Evolutionary conservation across 1,284 basidiomycete genomes (phyloP).

Genomic region (Moesziomyces sp.): DNA sequence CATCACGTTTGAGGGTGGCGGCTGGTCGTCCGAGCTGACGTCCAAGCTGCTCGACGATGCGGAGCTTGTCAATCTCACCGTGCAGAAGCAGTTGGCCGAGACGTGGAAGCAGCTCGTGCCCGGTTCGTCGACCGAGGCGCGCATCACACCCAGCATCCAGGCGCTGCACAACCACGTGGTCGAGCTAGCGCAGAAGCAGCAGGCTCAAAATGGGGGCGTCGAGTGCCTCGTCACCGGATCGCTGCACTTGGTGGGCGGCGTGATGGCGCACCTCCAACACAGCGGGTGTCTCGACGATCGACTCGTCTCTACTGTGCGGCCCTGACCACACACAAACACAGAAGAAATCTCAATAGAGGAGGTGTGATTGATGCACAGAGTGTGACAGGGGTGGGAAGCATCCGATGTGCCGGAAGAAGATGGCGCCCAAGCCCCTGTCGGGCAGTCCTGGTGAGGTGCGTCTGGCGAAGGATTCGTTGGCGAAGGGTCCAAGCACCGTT

Average conservation of each 20-base stretch:
- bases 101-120: conserved; percentile 52
- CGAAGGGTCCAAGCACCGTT: not conserved
- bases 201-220: conserved; percentile 69
- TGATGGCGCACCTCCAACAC: conserved; percentile 74
- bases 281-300: conserved; percentile 53
- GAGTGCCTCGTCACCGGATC: conserved; percentile 89
- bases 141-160: conserved; percentile 87
- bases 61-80: conserved; percentile 52
- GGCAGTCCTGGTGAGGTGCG: not conserved
- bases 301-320: conserved; percentile 44
- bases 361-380: too few relatives aligned
- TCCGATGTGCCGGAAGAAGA: not conserved
- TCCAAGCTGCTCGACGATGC: conserved; percentile 52
- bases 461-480: not conserved
- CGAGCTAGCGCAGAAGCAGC: conserved; percentile 71
- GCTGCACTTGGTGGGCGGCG: conserved; percentile 91
- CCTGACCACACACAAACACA: conserved; percentile 5
- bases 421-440: conserved; percentile 3
- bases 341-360: too few relatives aligned
- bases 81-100: conserved; percentile 57
- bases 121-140: conserved; percentile 56
- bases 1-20: conserved; percentile 88
- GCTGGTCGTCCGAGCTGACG: conserved; percentile 77
- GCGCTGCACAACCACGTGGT: conserved; percentile 72
- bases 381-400: too few relatives aligned